Evolutionary conservation across 1,139 yeast genomes (phyloP).

Genomic region (Scheffersomyces segobiensis): DNA sequence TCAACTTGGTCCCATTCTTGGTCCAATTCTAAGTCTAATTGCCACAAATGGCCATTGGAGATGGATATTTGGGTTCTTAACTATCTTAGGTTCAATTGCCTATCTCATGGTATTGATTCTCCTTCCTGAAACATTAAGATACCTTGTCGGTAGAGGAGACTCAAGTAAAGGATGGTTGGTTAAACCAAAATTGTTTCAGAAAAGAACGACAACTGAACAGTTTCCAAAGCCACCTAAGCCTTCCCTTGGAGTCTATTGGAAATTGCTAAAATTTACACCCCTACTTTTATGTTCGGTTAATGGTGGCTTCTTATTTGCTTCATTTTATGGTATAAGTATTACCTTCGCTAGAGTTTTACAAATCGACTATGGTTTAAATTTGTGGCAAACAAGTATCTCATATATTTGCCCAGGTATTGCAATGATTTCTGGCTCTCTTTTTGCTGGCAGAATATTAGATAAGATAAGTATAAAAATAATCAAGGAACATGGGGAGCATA

Average conservation of each 20-base stretch:
- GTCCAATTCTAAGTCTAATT: constrained; percentile 49
- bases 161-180: constrained; percentile 23
- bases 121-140: constrained; percentile 57
- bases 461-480: constrained; percentile 24
- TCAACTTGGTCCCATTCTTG: constrained; percentile 57
- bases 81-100: constrained; percentile 43
- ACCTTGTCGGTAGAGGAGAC: constrained; percentile 56
- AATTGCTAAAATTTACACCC: constrained; percentile 41
- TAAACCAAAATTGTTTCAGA: constrained; percentile 29
- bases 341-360: constrained; percentile 47
- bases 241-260: constrained; percentile 35
- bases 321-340: constrained; percentile 56
- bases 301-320: constrained; percentile 54
- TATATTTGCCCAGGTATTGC: constrained; percentile 58
- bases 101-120: constrained; percentile 39
- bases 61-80: constrained; percentile 57
- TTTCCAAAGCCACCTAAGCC: constrained; percentile 55
- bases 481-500: constrained; percentile 24
- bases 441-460: constrained; percentile 55
- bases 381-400: constrained; percentile 42
- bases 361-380: constrained; percentile 35
- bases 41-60: constrained; percentile 46
- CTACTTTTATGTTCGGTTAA: constrained; percentile 49
- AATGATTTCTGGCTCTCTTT: constrained; percentile 49
- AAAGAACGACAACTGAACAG: constrained; percentile 22